These are phyloP conservation scores for Xylariaceae sp. DNA, from an alignment of 2,329 filamentous ascomycete genomes.

Conservation along the genomic window DNA sequence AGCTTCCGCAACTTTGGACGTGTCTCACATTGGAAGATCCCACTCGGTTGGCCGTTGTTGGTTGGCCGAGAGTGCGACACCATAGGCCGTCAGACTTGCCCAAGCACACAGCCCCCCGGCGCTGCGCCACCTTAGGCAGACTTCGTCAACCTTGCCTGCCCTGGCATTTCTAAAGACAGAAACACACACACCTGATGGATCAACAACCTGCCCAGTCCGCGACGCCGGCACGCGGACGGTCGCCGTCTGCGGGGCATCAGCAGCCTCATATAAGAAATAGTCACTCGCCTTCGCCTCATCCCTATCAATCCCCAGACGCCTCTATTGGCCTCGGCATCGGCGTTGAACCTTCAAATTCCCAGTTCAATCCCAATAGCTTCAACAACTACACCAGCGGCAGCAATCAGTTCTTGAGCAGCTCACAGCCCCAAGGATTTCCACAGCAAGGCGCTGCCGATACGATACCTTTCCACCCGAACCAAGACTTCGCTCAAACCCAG, in stretches of 20 bases:
- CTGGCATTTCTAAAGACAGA: slow-evolving; percentile 43
- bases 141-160: slow-evolving; percentile 39
- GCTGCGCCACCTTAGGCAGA: slow-evolving; percentile 44
- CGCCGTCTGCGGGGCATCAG: slow-evolving; percentile 64
- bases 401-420: slow-evolving; percentile 57
- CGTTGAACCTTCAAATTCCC: slow-evolving; percentile 57
- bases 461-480: slow-evolving; percentile 40
- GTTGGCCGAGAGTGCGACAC: slow-evolving; percentile 25
- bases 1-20: slow-evolving; percentile 12
- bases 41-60: slow-evolving; percentile 19
- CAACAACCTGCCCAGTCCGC: slow-evolving; percentile 47
- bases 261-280: slow-evolving; percentile 71
- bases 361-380: slow-evolving; percentile 51
- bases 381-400: slow-evolving; percentile 48
- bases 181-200: slow-evolving; percentile 54
- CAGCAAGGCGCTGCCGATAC: slow-evolving; percentile 50
- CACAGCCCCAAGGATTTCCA: slow-evolving; percentile 53
- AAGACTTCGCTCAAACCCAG: slow-evolving; percentile 49
- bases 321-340: slow-evolving; percentile 63
- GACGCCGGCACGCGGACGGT: slow-evolving; percentile 58
- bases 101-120: slow-evolving; percentile 41
- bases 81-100: slow-evolving; percentile 35
- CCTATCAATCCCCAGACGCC: slow-evolving; percentile 57
- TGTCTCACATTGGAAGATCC: slow-evolving; percentile 26
- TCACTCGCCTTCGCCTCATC: slow-evolving; percentile 67